Evolutionary conservation across 306 rosid species (phyloP).

Genomic region (Casuarina equisetifolia): DNA sequence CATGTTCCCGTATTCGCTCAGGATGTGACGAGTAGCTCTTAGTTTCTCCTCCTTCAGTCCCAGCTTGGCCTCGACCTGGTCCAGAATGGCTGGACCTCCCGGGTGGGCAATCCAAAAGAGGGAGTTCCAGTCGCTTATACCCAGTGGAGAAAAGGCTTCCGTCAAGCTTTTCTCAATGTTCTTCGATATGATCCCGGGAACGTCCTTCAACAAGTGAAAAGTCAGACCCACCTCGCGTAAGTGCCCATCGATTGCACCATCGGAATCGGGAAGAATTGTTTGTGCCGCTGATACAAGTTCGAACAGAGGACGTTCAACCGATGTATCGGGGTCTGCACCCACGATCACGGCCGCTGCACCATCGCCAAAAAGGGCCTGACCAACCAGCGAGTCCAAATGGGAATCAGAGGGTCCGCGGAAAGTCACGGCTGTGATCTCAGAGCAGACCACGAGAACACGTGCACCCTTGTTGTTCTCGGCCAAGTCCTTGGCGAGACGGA

Average conservation of each 20-base stretch:
- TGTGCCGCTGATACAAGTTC: slow-evolving; percentile 47
- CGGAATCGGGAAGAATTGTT: slow-evolving; percentile 54
- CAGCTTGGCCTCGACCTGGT: slow-evolving; percentile 56
- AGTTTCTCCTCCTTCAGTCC: slow-evolving; percentile 44
- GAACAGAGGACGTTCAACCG: slow-evolving; percentile 40
- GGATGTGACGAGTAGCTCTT: slow-evolving; percentile 38
- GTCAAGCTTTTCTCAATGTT: slow-evolving; percentile 53
- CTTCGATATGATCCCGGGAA: slow-evolving; percentile 56
- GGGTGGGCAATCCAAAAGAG: slow-evolving; percentile 67
- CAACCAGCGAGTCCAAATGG: slow-evolving; percentile 53
- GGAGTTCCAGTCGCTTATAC: slow-evolving; percentile 60
- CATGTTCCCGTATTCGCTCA: slow-evolving; percentile 63
- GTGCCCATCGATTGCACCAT: slow-evolving; percentile 57
- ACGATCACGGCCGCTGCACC: slow-evolving; percentile 50
- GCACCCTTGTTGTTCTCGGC: slow-evolving; percentile 64
- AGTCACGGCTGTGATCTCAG: slow-evolving; percentile 64
- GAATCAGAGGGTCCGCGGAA: slow-evolving; percentile 64
- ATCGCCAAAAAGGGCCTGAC: slow-evolving; percentile 60
- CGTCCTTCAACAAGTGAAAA: slow-evolving; percentile 53
- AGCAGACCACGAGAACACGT: slow-evolving; percentile 57
- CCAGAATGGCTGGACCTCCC: slow-evolving; percentile 63
- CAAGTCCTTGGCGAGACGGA: slow-evolving; percentile 60
- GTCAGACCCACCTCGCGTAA: slow-evolving; percentile 58
- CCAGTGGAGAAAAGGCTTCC: slow-evolving; percentile 49
- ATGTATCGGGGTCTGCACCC: slow-evolving; percentile 45